phyloP scores from a whole-genome alignment of 2,329 filamentous ascomycete genomes.

The Beauveria medogensis region DNA sequence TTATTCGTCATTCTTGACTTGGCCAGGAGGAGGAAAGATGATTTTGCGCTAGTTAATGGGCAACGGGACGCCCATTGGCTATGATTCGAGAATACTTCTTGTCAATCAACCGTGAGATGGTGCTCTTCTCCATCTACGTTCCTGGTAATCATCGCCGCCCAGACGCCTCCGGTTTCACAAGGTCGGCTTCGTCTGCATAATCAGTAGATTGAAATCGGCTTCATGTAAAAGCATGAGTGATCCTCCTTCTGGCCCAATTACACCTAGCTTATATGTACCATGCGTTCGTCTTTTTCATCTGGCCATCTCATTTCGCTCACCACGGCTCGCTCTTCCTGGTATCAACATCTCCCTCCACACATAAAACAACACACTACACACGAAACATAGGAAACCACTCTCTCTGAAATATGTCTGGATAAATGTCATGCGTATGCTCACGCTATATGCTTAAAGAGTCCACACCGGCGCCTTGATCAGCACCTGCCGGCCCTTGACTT shows the following conservation, averaged over 20 bases:
- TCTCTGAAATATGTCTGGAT: background rate
- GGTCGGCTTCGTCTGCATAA: background rate
- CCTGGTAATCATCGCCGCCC: background rate
- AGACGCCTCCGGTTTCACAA: background rate
- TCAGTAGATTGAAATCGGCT: background rate
- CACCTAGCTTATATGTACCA: background rate
- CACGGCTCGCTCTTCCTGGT: background rate
- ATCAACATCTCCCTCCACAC: background rate
- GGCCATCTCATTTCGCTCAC: background rate
- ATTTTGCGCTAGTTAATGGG: background rate
- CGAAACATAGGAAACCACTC: background rate
- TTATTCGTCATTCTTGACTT: conserved; percentile 8
- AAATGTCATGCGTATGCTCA: conserved; percentile 8
- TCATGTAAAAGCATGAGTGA: background rate
- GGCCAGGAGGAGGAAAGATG: background rate
- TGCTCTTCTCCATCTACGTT: background rate
- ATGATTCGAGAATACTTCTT: too few species aligned
- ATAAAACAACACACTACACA: background rate
- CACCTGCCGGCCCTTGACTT: conserved; percentile 69
- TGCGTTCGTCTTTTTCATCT: background rate
- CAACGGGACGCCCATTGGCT: too few species aligned
- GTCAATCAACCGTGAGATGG: too few species aligned
- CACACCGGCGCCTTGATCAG: conserved; percentile 70
- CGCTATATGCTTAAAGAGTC: conserved; percentile 32
- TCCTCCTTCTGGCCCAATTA: background rate